Base-by-base conservation (phyloP, 2,329 filamentous ascomycete species). In the Phialocephala subalpina region DNA sequence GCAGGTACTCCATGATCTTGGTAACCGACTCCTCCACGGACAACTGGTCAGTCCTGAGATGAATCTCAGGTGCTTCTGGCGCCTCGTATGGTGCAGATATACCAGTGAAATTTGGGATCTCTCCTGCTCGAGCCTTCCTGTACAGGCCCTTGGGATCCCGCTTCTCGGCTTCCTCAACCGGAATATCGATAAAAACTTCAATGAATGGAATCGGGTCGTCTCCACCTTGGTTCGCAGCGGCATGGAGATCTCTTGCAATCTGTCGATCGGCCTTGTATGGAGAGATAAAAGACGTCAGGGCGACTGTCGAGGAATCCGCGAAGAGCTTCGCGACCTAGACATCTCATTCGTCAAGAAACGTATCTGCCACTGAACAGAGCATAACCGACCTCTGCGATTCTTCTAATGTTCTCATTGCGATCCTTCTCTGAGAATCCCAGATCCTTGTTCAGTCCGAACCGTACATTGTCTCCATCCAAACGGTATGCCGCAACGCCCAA, bases 391-490 rank as follows among this genome's bases (percentile, higher is more conserved):
- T 99, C 95, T 62, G 92, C 93, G 76, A 99, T 97, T 70, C 96
- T 90, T 67, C 96, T 90, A 78, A 99, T 99, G 83, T 99, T 99
- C 86, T 99, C 96, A 78, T 95, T 97, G 74, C 96, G 90, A 83
- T 97, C 94, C 77, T 89, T 88, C 78, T 97, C 95, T 70, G 89
- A 92, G 84, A 98, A 99, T 18, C 95, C 95, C 12, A 99, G 87
- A 83, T 98, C 95, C 82, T 97, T 97, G 88, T 98, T 99, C 73
- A 99, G 86, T 18, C 96, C 96, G 83, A 98, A 97, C 68, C 96
- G 95, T 72, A 99, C 91, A 82, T 99, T 99, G 87, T 99, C 96
- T 76, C 95, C 96, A 81, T 99, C 96, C 35, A 99, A 90, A 61
- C 96, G 90, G 87, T 99, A 99, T 67, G 94, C 92, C 63, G 90